These are phyloP conservation scores for Penicillium bovifimosum DNA, from an alignment of 495 filamentous ascomycete species.

Conservation along the genomic window DNA sequence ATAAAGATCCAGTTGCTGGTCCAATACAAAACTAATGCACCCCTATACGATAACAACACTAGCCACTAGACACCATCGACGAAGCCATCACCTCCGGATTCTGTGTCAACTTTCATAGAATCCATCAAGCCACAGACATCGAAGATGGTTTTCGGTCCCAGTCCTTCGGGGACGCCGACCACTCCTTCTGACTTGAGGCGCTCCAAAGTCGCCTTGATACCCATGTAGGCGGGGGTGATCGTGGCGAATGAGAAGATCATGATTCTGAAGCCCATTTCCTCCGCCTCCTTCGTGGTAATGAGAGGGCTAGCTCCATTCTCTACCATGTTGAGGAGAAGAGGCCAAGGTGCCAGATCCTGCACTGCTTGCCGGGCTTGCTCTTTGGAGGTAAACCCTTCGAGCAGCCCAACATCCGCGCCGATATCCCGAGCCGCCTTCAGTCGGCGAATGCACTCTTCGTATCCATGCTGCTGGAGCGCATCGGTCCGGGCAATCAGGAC, in stretches of 20 bases:
- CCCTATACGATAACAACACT: not conserved
- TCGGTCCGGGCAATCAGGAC: conserved; percentile 68
- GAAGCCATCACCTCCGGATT: conserved; percentile 50
- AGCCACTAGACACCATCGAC: conserved; percentile 29
- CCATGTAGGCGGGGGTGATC: conserved; percentile 47
- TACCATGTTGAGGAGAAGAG: conserved; percentile 60
- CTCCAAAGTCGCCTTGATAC: conserved; percentile 41
- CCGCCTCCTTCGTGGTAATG: conserved; percentile 51
- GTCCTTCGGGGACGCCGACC: conserved; percentile 41
- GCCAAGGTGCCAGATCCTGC: conserved; percentile 51
- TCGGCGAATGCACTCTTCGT: conserved; percentile 53
- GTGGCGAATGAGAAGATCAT: conserved; percentile 56
- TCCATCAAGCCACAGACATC: conserved; percentile 56
- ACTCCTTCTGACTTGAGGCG: conserved; percentile 46
- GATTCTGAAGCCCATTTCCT: conserved; percentile 57
- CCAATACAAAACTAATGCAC: not conserved
- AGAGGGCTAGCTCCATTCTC: conserved; percentile 54
- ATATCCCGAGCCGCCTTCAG: conserved; percentile 50
- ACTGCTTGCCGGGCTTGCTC: conserved; percentile 49
- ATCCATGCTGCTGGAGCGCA: conserved; percentile 57
- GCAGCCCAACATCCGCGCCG: conserved; percentile 59
- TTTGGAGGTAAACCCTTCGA: conserved; percentile 57
- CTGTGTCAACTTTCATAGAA: conserved; percentile 50
- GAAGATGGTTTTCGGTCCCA: conserved; percentile 47
- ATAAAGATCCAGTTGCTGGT: not conserved